phyloP scores from a whole-genome alignment of 139 green algal genomes.

The Astrephomene gubernaculifera region DNA sequence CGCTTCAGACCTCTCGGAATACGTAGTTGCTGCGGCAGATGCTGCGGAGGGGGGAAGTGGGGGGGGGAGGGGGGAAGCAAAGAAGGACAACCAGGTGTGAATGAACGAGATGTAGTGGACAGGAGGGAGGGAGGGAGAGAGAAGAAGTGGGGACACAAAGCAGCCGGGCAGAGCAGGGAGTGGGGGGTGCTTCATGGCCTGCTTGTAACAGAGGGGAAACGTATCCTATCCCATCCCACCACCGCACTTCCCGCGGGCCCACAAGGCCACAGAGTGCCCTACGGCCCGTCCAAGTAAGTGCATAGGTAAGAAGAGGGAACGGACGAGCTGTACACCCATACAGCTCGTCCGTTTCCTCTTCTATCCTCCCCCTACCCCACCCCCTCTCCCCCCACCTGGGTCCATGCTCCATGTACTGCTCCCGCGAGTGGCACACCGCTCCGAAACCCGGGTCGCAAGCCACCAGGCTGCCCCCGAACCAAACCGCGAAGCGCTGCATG shows the following conservation, averaged over 20 bases:
- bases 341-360: neutral
- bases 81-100: neutral
- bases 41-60: neutral
- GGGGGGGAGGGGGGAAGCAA: neutral
- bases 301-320: no score
- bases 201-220: no score
- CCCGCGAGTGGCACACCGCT: constrained; percentile 55
- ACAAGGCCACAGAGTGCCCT: neutral
- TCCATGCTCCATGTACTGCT: constrained; percentile 81
- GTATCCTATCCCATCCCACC: no score
- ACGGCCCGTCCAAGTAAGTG: neutral
- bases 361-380: neutral
- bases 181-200: no score
- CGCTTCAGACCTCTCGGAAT: constrained; percentile 39
- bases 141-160: no score
- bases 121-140: no score
- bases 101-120: no score
- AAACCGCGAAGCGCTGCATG: constrained; percentile 81
- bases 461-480: constrained; percentile 84
- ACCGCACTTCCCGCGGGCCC: no score
- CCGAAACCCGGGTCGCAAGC: constrained; percentile 67
- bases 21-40: constrained; percentile 73
- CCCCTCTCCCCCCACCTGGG: constrained; percentile 41
- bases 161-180: no score
- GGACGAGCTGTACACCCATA: neutral